These are phyloP conservation scores for Pyricularia pennisetigena DNA, from an alignment of 2,329 filamentous ascomycete species.

Conservation along the genomic window DNA sequence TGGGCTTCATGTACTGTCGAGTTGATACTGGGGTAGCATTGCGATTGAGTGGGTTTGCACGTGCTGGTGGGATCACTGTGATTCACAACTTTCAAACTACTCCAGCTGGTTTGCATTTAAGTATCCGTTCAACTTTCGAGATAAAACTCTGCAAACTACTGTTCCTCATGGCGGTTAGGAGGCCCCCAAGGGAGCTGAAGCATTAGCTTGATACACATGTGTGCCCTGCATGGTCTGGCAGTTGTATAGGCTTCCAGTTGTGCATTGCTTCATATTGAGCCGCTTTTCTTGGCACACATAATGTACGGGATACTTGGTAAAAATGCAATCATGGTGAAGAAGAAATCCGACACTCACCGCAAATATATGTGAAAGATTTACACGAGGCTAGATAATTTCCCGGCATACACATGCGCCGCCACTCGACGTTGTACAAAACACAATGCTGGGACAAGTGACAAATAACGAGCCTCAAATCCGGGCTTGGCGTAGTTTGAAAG, in stretches of 20 bases:
- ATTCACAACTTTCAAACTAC: neutral
- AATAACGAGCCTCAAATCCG: neutral
- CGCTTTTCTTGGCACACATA: neutral
- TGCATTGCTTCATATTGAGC: neutral
- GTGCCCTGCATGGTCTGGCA: too few species aligned
- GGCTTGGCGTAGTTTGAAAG: neutral
- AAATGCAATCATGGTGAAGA: neutral
- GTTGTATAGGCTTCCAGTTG: too few species aligned
- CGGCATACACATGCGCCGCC: neutral
- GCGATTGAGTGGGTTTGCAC: neutral
- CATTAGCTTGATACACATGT: neutral
- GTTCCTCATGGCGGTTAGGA: neutral
- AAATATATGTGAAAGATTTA: neutral
- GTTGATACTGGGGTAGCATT: neutral
- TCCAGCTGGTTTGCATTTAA: neutral
- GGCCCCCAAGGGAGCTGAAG: too few species aligned
- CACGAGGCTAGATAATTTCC: neutral
- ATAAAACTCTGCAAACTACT: neutral
- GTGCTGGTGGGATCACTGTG: neutral
- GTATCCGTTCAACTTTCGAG: neutral
- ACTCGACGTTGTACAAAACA: neutral
- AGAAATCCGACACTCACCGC: neutral
- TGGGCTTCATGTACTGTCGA: too few species aligned
- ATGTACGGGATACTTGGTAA: neutral
- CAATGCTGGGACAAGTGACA: neutral